A percentile compares a stretch with the other conserved stretches of the same genome.
Conservation (phyloP, 176 grass and related monocot genomes). For the Triticum urartu region DNA sequence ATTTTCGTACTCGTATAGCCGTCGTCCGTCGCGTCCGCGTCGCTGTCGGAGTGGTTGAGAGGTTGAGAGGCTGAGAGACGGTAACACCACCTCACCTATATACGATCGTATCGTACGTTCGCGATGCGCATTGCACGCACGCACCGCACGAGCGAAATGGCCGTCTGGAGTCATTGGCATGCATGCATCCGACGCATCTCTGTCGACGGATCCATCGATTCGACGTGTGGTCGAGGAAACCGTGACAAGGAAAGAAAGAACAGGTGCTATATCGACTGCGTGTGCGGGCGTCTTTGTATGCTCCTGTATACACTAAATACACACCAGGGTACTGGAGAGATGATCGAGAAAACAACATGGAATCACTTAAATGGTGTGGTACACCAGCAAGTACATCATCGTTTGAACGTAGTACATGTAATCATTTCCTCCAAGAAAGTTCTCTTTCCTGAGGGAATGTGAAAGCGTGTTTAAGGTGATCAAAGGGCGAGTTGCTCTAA, state of each 20-base stretch:
- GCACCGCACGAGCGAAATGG: no score
- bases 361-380: no score
- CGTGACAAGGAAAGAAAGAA: background rate
- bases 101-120: no score
- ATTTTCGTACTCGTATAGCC: background rate
- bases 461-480: no score
- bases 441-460: background rate
- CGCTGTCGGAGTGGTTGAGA: background rate
- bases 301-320: no score
- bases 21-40: background rate
- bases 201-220: background rate
- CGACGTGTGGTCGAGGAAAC: background rate
- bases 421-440: background rate
- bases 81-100: background rate
- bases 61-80: background rate
- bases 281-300: background rate
- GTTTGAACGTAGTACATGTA: no score
- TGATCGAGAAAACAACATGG: no score
- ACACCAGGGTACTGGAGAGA: no score
- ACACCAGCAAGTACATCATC: no score
- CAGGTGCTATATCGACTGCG: background rate
- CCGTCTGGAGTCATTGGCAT: no score
- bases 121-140: no score
- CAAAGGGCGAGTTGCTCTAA: no score
- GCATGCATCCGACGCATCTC: background rate